Conservation (phyloP, 2,329 filamentous ascomycete species). For the Penicillium vulpinum region DNA sequence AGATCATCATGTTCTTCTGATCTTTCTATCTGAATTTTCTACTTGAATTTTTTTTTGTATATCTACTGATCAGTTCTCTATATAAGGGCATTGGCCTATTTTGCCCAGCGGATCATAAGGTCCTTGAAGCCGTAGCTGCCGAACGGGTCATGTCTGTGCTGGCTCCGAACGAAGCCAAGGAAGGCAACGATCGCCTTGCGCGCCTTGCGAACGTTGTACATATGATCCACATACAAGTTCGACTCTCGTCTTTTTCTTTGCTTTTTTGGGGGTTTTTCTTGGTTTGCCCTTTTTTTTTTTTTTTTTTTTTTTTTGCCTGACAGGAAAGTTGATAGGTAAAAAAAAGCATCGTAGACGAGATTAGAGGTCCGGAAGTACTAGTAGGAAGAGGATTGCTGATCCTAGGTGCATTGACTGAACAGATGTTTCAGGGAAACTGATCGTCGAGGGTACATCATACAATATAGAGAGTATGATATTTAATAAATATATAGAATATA, state of each 20-base stretch:
- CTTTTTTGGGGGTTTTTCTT: too few relatives aligned
- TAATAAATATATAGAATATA: too few relatives aligned
- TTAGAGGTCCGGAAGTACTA: background rate
- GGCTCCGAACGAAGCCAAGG: background rate
- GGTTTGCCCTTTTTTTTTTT: background rate
- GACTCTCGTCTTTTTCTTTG: background rate
- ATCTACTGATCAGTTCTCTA: too few relatives aligned
- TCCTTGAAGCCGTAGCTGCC: slow-evolving; percentile 3
- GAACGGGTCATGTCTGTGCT: slow-evolving; percentile 8
- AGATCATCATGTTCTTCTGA: too few relatives aligned
- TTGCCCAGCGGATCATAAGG: background rate
- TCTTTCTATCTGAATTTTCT: too few relatives aligned
- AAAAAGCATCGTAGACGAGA: too few relatives aligned
- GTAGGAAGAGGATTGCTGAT: slow-evolving; percentile 15
- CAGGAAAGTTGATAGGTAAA: background rate
- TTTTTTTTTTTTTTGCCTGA: background rate
- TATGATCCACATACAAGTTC: background rate
- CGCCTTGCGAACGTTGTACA: slow-evolving; percentile 3
- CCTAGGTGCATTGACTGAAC: slow-evolving; percentile 10
- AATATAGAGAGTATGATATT: too few relatives aligned
- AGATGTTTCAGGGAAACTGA: slow-evolving; percentile 22
- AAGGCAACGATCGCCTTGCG: slow-evolving; percentile 3
- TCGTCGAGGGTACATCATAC: too few relatives aligned
- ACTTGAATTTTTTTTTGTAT: too few relatives aligned
- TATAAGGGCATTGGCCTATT: too few relatives aligned